Percentiles rank a stretch among this genome's conserved stretches.
Evolutionary conservation across 2,329 filamentous ascomycete genomes (phyloP).

Genomic region (Fusarium illudens): DNA sequence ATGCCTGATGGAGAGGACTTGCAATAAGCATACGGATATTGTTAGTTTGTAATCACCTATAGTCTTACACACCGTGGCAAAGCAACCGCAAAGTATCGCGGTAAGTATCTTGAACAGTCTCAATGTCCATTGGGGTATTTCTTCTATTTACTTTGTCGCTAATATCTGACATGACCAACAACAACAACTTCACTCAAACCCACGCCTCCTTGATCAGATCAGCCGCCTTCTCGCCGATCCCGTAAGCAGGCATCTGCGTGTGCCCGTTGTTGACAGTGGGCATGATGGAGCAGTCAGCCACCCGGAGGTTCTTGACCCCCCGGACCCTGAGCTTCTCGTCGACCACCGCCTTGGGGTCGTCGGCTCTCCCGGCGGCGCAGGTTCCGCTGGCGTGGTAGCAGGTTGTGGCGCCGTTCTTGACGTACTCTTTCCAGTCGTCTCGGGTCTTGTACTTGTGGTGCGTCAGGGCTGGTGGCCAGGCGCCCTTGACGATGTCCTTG

Average conservation of each 20-base stretch:
- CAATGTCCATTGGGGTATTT: neutral
- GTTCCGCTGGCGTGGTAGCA: conserved; percentile 51
- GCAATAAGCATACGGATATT: no score
- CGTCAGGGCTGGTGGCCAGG: conserved; percentile 61
- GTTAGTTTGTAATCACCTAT: no score
- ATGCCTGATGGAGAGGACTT: no score
- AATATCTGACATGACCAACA: neutral
- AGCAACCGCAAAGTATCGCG: neutral
- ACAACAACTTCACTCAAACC: conserved; percentile 9
- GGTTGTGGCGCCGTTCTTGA: conserved; percentile 67
- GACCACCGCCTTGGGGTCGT: conserved; percentile 62
- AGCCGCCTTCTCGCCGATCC: conserved; percentile 61
- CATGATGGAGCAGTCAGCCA: conserved; percentile 63
- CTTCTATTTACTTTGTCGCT: neutral
- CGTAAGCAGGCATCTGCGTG: conserved; percentile 67
- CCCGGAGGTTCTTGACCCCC: conserved; percentile 61
- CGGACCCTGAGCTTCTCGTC: conserved; percentile 62
- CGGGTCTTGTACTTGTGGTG: conserved; percentile 63
- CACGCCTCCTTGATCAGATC: conserved; percentile 57
- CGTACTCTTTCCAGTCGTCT: conserved; percentile 63
- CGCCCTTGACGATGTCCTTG: conserved; percentile 65
- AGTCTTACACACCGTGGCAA: no score
- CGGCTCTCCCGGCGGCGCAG: conserved; percentile 46
- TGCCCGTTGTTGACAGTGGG: conserved; percentile 56
- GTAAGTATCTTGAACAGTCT: neutral